phyloP scores from a whole-genome alignment of 805 yeast species.

The Starmerella lactis-condensi region DNA sequence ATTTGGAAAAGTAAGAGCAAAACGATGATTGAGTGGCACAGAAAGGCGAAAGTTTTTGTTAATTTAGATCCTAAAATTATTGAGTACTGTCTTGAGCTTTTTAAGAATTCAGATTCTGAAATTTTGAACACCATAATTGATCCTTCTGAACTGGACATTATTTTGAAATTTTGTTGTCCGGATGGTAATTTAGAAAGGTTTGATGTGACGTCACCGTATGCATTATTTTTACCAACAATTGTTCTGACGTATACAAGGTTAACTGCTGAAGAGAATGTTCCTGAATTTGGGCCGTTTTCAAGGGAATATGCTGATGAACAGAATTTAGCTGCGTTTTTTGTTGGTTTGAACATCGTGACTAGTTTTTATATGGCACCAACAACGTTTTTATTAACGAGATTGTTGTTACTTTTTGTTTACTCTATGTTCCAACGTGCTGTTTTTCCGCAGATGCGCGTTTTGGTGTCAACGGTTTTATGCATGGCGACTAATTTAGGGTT shows the following conservation, averaged over 20 bases:
- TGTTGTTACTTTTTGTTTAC: slow-evolving; percentile 27
- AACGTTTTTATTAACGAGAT: slow-evolving; percentile 17
- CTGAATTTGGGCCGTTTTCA: background rate
- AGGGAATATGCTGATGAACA: slow-evolving; percentile 20
- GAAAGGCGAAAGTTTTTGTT: background rate
- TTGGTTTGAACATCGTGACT: slow-evolving; percentile 28
- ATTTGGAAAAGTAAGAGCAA: slow-evolving; percentile 7
- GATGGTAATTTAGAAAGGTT: slow-evolving; percentile 3
- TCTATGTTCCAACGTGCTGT: slow-evolving; percentile 7
- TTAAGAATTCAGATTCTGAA: background rate
- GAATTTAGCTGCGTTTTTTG: slow-evolving; percentile 33
- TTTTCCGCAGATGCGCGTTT: slow-evolving; percentile 19
- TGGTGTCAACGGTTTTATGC: slow-evolving; percentile 32
- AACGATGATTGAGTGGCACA: background rate
- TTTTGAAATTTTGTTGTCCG: slow-evolving; percentile 6
- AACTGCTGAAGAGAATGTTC: slow-evolving; percentile 1
- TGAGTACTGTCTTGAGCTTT: slow-evolving; percentile 3
- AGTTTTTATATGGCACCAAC: slow-evolving; percentile 20
- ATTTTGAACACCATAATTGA: slow-evolving; percentile 4
- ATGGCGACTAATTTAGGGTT: slow-evolving; percentile 42
- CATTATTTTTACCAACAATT: slow-evolving; percentile 6
- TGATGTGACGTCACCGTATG: slow-evolving; percentile 9
- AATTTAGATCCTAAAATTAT: slow-evolving; percentile 6
- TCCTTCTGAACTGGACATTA: slow-evolving; percentile 4
- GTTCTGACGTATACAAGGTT: slow-evolving; percentile 3